Base-by-base conservation (phyloP, 805 yeast genomes). In the Candida multigemmis region DNA sequence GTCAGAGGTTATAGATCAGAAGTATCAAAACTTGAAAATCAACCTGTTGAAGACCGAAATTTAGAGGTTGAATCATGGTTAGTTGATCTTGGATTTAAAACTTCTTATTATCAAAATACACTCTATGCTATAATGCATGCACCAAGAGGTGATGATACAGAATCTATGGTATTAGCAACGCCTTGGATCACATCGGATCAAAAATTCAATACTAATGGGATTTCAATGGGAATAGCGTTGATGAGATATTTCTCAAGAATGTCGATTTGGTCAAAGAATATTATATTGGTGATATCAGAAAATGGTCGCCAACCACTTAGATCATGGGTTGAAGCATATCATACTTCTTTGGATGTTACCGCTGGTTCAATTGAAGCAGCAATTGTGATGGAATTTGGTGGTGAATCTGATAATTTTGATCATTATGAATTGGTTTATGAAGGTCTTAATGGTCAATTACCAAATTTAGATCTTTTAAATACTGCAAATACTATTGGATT, bases 311-410 rank as follows among this genome's bases (percentile, higher is more conserved):
- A 62, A 16, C 73, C 91, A 1, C 59, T 89, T 32, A 63, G 94
- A 32, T 59, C 76, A 3, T 91, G 97, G 97, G 96, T 89, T 6
- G 84, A 81, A 33, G 95, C 94, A 1, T 91, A 91, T 50, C 97
- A 91, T 45, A 75, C 83, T 0, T 60, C 79, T 0, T 58, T 91
- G 44, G 93, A 85, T 41, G 62, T 75, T 29, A 86, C 96, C 1
- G 96, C 94, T 19, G 99, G 99, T 0, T 73, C 91, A 1, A 80
- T 91, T 21, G 96, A 91, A 42, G 82, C 91, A 19, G 97, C 96
- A 0, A 47, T 91, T 3, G 77, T 86, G 12, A 42, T 91, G 33
- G 97, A 91, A 48, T 85, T 71, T 45, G 75, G 91, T 3, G 68
- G 73, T 6, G 56, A 59, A 6, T 50, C 53, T 2, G 97, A 87